Conservation (phyloP, 306 rosid species). For the Pyrus betulifolia region DNA sequence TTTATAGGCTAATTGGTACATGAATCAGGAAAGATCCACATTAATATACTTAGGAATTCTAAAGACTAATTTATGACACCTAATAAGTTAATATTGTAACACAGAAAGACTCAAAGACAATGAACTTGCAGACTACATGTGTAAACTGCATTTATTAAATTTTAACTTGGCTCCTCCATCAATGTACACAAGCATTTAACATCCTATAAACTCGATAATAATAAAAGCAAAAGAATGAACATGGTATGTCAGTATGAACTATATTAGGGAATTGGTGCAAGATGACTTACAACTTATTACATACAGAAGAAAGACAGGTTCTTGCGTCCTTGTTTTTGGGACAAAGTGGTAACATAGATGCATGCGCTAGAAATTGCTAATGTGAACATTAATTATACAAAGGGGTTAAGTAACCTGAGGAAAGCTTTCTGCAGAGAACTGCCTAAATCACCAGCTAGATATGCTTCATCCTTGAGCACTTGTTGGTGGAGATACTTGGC, state of each 20-base stretch:
- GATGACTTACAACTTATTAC: background rate
- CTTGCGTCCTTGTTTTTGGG: constrained; percentile 13
- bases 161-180: too few relatives aligned
- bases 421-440: constrained; percentile 61
- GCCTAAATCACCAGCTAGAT: constrained; percentile 70
- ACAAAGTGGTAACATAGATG: constrained; percentile 4
- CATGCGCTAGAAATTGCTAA: constrained; percentile 17
- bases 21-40: too few relatives aligned
- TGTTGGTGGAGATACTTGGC: constrained; percentile 85
- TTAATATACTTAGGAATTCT: too few relatives aligned
- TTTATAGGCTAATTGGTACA: too few relatives aligned
- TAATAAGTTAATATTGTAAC: too few relatives aligned
- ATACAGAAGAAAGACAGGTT: constrained; percentile 8
- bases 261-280: background rate
- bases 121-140: too few relatives aligned
- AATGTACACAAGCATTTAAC: background rate
- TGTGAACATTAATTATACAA: background rate
- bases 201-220: background rate
- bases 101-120: too few relatives aligned
- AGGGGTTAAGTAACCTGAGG: constrained; percentile 56
- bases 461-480: constrained; percentile 68
- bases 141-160: too few relatives aligned
- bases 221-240: background rate
- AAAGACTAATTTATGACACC: too few relatives aligned
- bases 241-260: background rate